A percentile compares a stretch with the other conserved stretches of the same genome.
Conservation (phyloP, 2,329 filamentous ascomycete species). For the Metarhizium anisopliae region DNA sequence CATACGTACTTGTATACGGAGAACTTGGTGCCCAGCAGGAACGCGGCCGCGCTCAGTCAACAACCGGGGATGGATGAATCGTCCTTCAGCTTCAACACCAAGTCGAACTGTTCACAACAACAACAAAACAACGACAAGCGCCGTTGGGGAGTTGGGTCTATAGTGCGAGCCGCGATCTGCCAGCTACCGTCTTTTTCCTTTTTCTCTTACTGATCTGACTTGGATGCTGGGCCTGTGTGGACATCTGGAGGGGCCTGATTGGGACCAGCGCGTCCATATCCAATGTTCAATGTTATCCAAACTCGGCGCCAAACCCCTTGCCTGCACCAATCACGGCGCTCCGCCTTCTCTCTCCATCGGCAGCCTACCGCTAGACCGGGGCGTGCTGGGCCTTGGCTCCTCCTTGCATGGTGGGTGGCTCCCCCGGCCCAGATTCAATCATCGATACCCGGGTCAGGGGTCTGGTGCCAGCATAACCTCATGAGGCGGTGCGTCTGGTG, state of each 20-base stretch:
- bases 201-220: too few relatives aligned
- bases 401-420: not conserved
- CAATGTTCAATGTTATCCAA: not conserved
- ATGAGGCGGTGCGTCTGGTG: conserved; percentile 1
- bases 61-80: too few relatives aligned
- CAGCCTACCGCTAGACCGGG: conserved; percentile 4
- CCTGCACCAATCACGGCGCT: conserved; percentile 3
- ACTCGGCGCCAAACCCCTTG: conserved; percentile 3
- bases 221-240: too few relatives aligned
- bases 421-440: not conserved
- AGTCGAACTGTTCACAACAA: too few relatives aligned
- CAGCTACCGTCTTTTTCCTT: too few relatives aligned
- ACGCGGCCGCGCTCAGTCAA: too few relatives aligned
- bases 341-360: conserved; percentile 2
- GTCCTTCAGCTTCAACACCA: too few relatives aligned
- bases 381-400: not conserved
- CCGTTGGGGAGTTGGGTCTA: too few relatives aligned
- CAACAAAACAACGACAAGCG: too few relatives aligned
- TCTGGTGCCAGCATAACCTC: conserved; percentile 1
- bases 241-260: not conserved
- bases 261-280: not conserved
- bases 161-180: too few relatives aligned
- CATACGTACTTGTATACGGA: too few relatives aligned
- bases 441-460: not conserved
- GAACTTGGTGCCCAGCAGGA: too few relatives aligned